Evolutionary conservation across 352 stramenopile species (phyloP).

Genomic region (Sclerospora graminicola): DNA sequence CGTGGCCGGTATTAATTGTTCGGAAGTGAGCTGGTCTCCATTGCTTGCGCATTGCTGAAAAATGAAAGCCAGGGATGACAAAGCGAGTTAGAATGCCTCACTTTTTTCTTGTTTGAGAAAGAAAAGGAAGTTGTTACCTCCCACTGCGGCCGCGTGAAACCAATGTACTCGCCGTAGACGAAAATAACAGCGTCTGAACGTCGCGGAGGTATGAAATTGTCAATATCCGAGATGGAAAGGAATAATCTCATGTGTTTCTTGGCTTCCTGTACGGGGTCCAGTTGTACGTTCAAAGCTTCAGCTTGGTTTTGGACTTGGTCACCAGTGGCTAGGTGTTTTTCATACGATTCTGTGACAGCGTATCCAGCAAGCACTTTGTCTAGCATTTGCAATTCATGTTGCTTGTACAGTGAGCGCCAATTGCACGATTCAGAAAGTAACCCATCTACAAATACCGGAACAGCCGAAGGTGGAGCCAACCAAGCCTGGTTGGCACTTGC

Average conservation of each 20-base stretch:
- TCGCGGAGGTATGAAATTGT: slow-evolving; percentile 60
- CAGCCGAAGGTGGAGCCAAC: slow-evolving; percentile 60
- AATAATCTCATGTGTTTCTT: slow-evolving; percentile 75
- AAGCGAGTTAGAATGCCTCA: neutral
- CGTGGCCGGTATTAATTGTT: slow-evolving; percentile 58
- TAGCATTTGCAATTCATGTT: slow-evolving; percentile 50
- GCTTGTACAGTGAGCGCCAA: slow-evolving; percentile 59
- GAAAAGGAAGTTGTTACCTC: slow-evolving; percentile 15
- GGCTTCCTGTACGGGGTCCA: slow-evolving; percentile 49
- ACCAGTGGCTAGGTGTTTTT: slow-evolving; percentile 9
- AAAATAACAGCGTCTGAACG: slow-evolving; percentile 65
- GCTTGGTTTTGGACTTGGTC: neutral
- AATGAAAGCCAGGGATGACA: neutral
- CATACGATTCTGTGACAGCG: slow-evolving; percentile 17
- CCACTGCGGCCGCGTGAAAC: slow-evolving; percentile 49
- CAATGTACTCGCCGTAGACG: slow-evolving; percentile 72
- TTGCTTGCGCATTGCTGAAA: slow-evolving; percentile 39
- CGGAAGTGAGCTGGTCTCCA: slow-evolving; percentile 50
- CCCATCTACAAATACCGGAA: slow-evolving; percentile 61
- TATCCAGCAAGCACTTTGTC: slow-evolving; percentile 51
- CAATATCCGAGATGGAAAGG: slow-evolving; percentile 74
- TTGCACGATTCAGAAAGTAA: slow-evolving; percentile 71
- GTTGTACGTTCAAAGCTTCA: neutral
- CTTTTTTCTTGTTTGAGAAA: no score
- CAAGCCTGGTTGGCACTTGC: no score